These are phyloP conservation scores for Pythium chondricola DNA, from an alignment of 352 stramenopile species.

Conservation along the genomic window DNA sequence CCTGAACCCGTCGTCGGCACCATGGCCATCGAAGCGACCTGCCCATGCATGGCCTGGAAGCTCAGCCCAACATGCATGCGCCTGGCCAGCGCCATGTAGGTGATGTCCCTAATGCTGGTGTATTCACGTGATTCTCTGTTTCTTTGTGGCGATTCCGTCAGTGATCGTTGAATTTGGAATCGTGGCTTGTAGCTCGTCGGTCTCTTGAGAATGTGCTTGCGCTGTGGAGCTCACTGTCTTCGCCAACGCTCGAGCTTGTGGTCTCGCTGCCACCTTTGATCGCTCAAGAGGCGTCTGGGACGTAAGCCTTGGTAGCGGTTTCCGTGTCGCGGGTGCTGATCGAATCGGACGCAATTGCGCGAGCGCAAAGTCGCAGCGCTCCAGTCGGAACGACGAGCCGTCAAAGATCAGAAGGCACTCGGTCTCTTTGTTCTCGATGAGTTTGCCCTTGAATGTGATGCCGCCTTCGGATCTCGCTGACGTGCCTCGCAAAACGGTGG, in stretches of 20 bases:
- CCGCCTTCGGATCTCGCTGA: conserved; percentile 25
- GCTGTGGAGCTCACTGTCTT: no score
- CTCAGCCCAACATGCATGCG: no score
- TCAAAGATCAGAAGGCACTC: conserved; percentile 83
- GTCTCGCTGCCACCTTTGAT: neutral
- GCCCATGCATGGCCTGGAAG: no score
- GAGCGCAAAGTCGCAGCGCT: conserved; percentile 60
- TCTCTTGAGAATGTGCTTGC: no score
- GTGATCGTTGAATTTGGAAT: no score
- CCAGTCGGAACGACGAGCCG: conserved; percentile 52
- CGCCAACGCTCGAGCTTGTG: neutral
- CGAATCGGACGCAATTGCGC: conserved; percentile 75
- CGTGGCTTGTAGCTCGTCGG: no score
- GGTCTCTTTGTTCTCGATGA: conserved; percentile 70
- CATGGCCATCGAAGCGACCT: no score
- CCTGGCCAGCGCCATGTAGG: no score
- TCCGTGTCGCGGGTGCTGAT: conserved; percentile 17
- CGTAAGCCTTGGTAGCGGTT: neutral
- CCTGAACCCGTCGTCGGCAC: no score
- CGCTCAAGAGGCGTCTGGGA: neutral
- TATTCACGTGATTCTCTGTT: no score
- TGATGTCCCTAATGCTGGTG: no score
- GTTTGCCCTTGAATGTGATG: conserved; percentile 76
- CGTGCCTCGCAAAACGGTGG: conserved; percentile 61
- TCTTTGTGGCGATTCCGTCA: no score